These are phyloP conservation scores for Austroboletus niveus DNA, from an alignment of 1,284 basidiomycete species.

Conservation along the genomic window DNA sequence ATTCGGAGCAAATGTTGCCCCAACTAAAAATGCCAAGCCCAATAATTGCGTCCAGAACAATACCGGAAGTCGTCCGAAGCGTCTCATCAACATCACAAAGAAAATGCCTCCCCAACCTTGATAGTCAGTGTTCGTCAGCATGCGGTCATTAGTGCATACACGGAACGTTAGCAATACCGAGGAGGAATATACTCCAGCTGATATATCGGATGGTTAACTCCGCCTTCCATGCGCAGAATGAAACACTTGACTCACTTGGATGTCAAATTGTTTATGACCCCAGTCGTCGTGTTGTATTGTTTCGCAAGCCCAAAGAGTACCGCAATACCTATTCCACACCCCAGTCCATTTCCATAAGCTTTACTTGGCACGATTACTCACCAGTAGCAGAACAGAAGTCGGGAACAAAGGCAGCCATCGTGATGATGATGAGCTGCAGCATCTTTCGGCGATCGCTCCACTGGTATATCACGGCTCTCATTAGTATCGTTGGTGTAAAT, in stretches of 20 bases:
- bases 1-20: constrained; percentile 53
- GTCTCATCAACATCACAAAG: constrained; percentile 53
- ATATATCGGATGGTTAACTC: not conserved
- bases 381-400: constrained; percentile 56
- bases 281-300: constrained; percentile 51
- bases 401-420: constrained; percentile 50
- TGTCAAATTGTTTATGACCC: constrained; percentile 53
- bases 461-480: constrained; percentile 21
- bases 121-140: constrained; percentile 1
- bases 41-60: constrained; percentile 59
- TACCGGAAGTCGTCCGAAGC: constrained; percentile 56
- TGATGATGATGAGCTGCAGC: constrained; percentile 48
- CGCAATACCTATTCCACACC: constrained; percentile 43
- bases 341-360: no score
- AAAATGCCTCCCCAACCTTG: constrained; percentile 55
- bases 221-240: not conserved
- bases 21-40: constrained; percentile 46
- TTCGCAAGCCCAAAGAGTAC: constrained; percentile 48
- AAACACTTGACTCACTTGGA: constrained; percentile 40
- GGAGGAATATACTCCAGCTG: constrained; percentile 58
- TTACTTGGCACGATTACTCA: constrained; percentile 12
- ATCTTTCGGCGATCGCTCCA: constrained; percentile 45
- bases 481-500: not conserved
- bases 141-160: not conserved
- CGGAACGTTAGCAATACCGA: constrained; percentile 33